These are phyloP conservation scores for Penicillium sp. DNA, from an alignment of 2,329 filamentous ascomycete species.

Conservation along the genomic window DNA sequence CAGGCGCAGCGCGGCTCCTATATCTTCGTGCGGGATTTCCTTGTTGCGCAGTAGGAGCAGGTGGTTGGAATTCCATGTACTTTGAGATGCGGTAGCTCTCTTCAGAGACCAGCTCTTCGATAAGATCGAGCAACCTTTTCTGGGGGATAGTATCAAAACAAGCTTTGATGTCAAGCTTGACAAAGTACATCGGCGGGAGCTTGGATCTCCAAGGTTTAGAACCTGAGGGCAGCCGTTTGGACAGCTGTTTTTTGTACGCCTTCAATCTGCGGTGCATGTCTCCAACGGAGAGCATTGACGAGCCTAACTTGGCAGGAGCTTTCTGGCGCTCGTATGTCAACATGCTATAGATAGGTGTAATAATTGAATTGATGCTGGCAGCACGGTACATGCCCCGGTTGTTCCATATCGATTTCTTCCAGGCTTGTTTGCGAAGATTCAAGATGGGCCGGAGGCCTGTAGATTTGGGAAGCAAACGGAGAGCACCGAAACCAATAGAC, in stretches of 20 bases:
- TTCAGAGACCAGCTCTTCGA: slow-evolving; percentile 57
- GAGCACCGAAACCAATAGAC: slow-evolving; percentile 69
- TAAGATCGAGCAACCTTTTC: slow-evolving; percentile 64
- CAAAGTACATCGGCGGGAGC: slow-evolving; percentile 69
- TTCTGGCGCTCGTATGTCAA: slow-evolving; percentile 71
- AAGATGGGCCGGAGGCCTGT: slow-evolving; percentile 76
- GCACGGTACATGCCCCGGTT: slow-evolving; percentile 52
- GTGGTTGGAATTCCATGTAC: slow-evolving; percentile 68
- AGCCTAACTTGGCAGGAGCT: slow-evolving; percentile 65
- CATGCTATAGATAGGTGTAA: slow-evolving; percentile 72
- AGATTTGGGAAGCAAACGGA: slow-evolving; percentile 80
- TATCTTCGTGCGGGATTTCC: slow-evolving; percentile 46
- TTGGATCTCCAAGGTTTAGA: slow-evolving; percentile 8
- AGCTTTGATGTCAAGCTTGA: slow-evolving; percentile 84
- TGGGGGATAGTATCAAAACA: slow-evolving; percentile 98
- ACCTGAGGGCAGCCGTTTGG: neutral
- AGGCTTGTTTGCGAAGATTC: slow-evolving; percentile 70
- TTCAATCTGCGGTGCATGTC: slow-evolving; percentile 76
- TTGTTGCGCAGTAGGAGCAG: slow-evolving; percentile 20
- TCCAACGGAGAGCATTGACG: slow-evolving; percentile 74
- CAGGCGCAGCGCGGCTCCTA: slow-evolving; percentile 51
- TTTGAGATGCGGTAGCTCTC: slow-evolving; percentile 68
- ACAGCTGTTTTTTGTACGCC: slow-evolving; percentile 56
- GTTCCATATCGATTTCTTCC: slow-evolving; percentile 48
- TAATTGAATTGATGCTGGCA: slow-evolving; percentile 65